These are phyloP conservation scores for Quercus gilva DNA, from an alignment of 306 rosid species.

Conservation along the genomic window DNA sequence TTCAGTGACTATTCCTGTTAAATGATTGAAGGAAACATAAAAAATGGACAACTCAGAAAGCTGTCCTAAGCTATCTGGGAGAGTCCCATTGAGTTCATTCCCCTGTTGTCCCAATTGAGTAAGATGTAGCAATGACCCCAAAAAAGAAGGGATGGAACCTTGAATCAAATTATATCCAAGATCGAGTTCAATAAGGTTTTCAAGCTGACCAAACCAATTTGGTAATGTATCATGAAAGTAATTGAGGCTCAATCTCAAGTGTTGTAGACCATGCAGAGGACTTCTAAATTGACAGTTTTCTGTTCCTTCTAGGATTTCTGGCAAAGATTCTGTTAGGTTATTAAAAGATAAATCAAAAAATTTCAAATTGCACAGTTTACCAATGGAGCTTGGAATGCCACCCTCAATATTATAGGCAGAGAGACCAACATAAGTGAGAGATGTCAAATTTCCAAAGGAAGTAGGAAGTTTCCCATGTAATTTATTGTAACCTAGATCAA, in stretches of 20 bases:
- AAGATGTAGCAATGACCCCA: slow-evolving; percentile 29
- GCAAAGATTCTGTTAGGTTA: slow-evolving; percentile 32
- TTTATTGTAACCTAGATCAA: slow-evolving; percentile 12
- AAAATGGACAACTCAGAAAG: slow-evolving; percentile 24
- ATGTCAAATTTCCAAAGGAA: slow-evolving; percentile 43
- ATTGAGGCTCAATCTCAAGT: slow-evolving; percentile 9
- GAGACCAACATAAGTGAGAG: slow-evolving; percentile 30
- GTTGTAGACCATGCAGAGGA: slow-evolving; percentile 20
- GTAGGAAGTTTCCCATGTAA: slow-evolving; percentile 39
- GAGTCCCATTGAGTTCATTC: slow-evolving; percentile 41
- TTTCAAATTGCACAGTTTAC: slow-evolving; percentile 23
- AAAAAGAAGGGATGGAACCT: slow-evolving; percentile 35
- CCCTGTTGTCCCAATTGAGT: not conserved
- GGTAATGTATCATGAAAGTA: slow-evolving; percentile 33
- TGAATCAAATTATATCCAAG: slow-evolving; percentile 24
- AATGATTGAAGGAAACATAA: slow-evolving; percentile 44
- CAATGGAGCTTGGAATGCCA: slow-evolving; percentile 40
- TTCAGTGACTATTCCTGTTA: slow-evolving; percentile 36
- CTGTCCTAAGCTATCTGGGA: slow-evolving; percentile 43
- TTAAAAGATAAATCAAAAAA: slow-evolving; percentile 9
- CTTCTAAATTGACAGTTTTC: slow-evolving; percentile 4
- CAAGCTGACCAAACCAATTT: slow-evolving; percentile 32
- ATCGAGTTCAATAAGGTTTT: slow-evolving; percentile 21
- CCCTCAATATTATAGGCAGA: slow-evolving; percentile 11
- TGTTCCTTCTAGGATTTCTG: slow-evolving; percentile 33